Percentiles rank a stretch among this genome's conserved stretches.
phyloP scores from a whole-genome alignment of 2,329 filamentous ascomycete species.

The Nothophoma quercina region DNA sequence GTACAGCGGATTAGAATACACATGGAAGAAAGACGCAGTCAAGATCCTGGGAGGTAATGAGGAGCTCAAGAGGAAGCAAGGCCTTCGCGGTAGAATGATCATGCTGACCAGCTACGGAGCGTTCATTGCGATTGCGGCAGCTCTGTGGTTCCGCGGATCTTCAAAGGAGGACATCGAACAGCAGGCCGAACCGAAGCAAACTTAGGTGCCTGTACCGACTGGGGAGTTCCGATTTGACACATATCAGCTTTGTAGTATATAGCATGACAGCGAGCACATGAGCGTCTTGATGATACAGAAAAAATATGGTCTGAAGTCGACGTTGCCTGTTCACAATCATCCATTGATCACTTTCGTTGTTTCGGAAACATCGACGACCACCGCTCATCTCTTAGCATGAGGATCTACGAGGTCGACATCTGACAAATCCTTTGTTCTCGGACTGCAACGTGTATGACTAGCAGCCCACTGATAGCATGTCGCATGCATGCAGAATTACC shows the following conservation, averaged over 20 bases:
- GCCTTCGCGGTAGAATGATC: conserved; percentile 56
- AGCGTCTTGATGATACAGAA: not conserved
- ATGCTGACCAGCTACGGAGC: conserved; percentile 57
- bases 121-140: conserved; percentile 52
- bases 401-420: not conserved
- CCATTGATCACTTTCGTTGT: not conserved
- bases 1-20: conserved; percentile 93
- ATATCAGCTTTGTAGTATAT: not conserved
- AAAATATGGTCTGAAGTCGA: too few species aligned
- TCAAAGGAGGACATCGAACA: conserved; percentile 18
- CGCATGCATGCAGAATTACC: not conserved
- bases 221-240: too few species aligned
- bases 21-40: conserved; percentile 89
- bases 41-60: conserved; percentile 73
- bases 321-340: not conserved
- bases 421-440: not conserved
- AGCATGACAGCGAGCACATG: not conserved
- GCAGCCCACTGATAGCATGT: too few species aligned
- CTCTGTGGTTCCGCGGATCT: conserved; percentile 33
- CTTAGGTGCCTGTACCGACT: too few species aligned
- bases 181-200: conserved; percentile 7
- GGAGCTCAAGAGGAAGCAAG: conserved; percentile 57
- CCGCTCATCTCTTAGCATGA: not conserved
- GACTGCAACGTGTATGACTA: not conserved
- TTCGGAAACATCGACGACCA: not conserved